Conservation (phyloP, 2,329 filamentous ascomycete genomes). For the Colletotrichum sp. region DNA sequence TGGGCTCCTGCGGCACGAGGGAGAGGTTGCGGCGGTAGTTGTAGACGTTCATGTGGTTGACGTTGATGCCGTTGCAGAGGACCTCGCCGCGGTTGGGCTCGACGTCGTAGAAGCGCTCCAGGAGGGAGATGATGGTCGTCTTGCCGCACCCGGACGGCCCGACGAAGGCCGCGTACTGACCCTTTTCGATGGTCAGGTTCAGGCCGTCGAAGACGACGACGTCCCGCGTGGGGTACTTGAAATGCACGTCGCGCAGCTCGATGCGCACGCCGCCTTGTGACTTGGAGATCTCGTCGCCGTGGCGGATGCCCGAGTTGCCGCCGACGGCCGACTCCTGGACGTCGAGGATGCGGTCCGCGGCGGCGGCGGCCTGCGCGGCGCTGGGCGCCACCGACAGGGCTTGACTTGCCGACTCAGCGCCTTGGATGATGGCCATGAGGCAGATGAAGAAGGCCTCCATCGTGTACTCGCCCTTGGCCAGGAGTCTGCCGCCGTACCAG, state of each 20-base stretch:
- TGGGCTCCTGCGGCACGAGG: constrained; percentile 57
- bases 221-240: constrained; percentile 27
- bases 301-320: background rate
- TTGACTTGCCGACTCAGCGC: constrained; percentile 48
- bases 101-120: constrained; percentile 61
- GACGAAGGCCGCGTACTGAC: constrained; percentile 50
- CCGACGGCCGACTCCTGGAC: background rate
- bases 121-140: constrained; percentile 56
- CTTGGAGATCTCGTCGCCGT: background rate
- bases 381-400: background rate
- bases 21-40: constrained; percentile 48
- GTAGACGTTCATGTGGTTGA: constrained; percentile 41
- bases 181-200: constrained; percentile 33
- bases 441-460: constrained; percentile 57
- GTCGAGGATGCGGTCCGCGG: background rate
- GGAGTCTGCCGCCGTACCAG: constrained; percentile 47
- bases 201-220: constrained; percentile 26
- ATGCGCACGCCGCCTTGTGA: constrained; percentile 17
- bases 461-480: constrained; percentile 33
- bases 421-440: constrained; percentile 57
- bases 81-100: constrained; percentile 46
- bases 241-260: constrained; percentile 25
- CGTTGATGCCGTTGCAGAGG: constrained; percentile 38
- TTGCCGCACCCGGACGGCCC: constrained; percentile 54
- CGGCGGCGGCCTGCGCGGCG: constrained; percentile 1